These are phyloP conservation scores for Ceratocystis papillata DNA, from an alignment of 2,329 filamentous ascomycete species.

Conservation along the genomic window DNA sequence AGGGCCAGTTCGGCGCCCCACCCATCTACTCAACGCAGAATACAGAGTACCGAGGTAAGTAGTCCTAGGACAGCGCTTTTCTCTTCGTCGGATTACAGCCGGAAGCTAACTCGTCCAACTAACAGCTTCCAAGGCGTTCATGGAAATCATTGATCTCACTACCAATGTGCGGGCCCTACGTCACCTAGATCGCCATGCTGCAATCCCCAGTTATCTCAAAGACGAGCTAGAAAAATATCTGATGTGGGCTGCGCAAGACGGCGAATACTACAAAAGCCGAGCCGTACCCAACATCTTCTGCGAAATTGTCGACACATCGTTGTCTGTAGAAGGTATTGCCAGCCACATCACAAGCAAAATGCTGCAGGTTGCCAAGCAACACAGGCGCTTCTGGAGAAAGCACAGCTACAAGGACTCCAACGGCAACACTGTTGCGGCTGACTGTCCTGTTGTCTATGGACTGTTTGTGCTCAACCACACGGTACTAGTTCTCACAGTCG, in stretches of 20 bases:
- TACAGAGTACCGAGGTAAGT: slow-evolving; percentile 34
- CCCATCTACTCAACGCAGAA: slow-evolving; percentile 33
- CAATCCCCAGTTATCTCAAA: slow-evolving; percentile 31
- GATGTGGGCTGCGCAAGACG: slow-evolving; percentile 37
- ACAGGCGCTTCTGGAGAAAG: slow-evolving; percentile 33
- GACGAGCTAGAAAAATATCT: slow-evolving; percentile 32
- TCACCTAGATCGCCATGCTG: slow-evolving; percentile 32
- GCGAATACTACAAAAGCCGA: slow-evolving; percentile 31
- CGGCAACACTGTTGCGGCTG: slow-evolving; percentile 22
- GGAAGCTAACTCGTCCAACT: background rate
- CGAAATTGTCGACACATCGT: slow-evolving; percentile 31
- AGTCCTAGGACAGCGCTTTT: background rate
- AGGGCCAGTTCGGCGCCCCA: slow-evolving; percentile 30
- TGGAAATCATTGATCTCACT: slow-evolving; percentile 35
- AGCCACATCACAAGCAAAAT: slow-evolving; percentile 33
- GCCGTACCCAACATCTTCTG: slow-evolving; percentile 35
- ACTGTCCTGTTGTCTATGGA: slow-evolving; percentile 36
- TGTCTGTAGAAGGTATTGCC: slow-evolving; percentile 29
- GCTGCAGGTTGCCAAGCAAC: slow-evolving; percentile 31
- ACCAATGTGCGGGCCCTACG: slow-evolving; percentile 30
- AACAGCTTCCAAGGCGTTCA: slow-evolving; percentile 35
- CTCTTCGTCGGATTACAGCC: background rate
- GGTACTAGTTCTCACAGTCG: slow-evolving; percentile 35
- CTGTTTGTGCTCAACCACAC: slow-evolving; percentile 35
- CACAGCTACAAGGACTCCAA: background rate